Base-by-base conservation (phyloP, 768 basidiomycete genomes). In the Macrolepiota dolichaula region DNA sequence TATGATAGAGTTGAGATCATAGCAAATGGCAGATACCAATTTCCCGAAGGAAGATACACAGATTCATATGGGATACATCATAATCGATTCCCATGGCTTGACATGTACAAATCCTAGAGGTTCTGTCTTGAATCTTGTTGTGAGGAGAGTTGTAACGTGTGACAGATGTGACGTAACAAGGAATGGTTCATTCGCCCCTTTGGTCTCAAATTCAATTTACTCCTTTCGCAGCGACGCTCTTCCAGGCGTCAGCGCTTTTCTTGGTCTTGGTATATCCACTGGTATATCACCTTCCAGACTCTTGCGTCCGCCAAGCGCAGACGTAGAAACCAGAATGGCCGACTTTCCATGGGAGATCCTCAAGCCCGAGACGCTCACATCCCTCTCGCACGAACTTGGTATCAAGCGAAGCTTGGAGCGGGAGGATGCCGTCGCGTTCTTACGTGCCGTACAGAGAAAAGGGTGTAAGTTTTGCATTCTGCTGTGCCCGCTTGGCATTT, bases 281-380 rank as follows among this genome's bases (percentile, higher is more conserved):
- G n/a, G 42, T 44, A 19, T 7, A 19, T 5, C 25, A 24, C 24
- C 19, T 0, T 32, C 3, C 29, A 32, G 7, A 32, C 29, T 3
- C 29, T 32, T 32, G 29, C 29, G 29, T 32, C 29, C 29, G 29
- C 7, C 29, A 27, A 25, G 5, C 22, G 19, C 22, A 24, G 11
- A 25, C 24, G 44, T 19, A 6, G 35, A 17, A 36, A 15, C 6
- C 6, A 24, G 12, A 13, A 61, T 61, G 59, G 11, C 42, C 1
- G 53, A 61, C n/a, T 61, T 63, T 54, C 62, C 62, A 9, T 63
- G 62, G 62, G 62, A 63, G 25, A 47, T 49, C 24, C 25, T 63
- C 38, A 63, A 58, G 46, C 22, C 51, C 11, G 51, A 63, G 38
- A 63, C 62, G 12, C 57, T 63, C 27, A 27, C 44, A n/a, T 2